Base-by-base conservation (phyloP, 306 rosid species). In the Cicer arietinum region DNA sequence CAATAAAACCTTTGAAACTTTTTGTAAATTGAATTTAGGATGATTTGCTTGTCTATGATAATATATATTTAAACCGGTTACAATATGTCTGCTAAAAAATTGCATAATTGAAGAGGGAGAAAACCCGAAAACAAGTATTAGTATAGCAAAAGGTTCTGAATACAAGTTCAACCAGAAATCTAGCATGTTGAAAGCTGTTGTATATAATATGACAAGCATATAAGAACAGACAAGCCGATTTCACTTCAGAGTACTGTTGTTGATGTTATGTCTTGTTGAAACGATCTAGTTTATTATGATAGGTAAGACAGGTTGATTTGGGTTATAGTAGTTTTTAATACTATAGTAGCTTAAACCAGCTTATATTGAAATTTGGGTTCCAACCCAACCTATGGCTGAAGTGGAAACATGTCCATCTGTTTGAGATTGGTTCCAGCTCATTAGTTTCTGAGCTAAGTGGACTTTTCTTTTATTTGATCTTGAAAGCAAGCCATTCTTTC, bases 401-500 rank as follows among this genome's bases (percentile, higher is more conserved):
- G 52, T n/a, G 0, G 7, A 58, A 18, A 60, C 66, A 72, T 42
- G 65, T 5, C 6, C 13, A 42, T 35, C 8, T 10, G 54, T 60
- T 35, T 60, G 66, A 60, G 66, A 30, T 60, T 16, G 58, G 35
- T 71, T 79, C 47, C 60, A 30, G 4, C 5, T 6, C 37, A 30
- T 30, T 66, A 30, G 53, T 44, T 65, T 46, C 46, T 53, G 44
- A 51, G 58, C 47, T 13, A 12, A 20, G 54, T 65, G 39, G 64
- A 13, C 64, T 83, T 51, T 69, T 63, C 40, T 48, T 70, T 45
- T 37, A 65, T 48, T 44, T 71, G 39, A 7, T 56, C 22, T 70
- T 4, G 6, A 54, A 54, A 81, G 58, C 51, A 65, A 54, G 53
- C 45, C 52, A 8, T 45, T 71, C 43, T 67, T 82, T 68, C 54